Base-by-base conservation (phyloP, 2,329 filamentous ascomycete species). In the Mycosphaerelloides madeirae region DNA sequence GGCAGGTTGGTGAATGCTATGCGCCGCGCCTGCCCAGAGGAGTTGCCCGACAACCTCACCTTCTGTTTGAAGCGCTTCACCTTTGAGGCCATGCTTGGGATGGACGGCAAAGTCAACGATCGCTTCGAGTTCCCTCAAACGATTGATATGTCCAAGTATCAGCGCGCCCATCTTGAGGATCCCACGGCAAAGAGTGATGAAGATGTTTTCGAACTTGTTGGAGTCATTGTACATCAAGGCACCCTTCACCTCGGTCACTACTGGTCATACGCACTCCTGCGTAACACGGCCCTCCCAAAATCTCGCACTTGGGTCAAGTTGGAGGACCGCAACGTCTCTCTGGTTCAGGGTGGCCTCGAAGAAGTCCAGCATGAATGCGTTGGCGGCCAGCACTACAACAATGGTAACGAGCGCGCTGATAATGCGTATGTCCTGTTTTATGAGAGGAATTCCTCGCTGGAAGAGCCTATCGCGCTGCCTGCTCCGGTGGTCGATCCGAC, bases 361-460 rank as follows among this genome's bases (percentile, higher is more conserved):
- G 76, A 80, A 16, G 84, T 97, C 68, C 81, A 86, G 48, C 75
- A 77, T 42, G 79, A 83, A 32, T 93, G 90, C 56, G 95, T 89
- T 46, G 71, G 72, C 22, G 71, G 71, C 1, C 68, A 70, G 31
- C 36, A 35, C 5, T 49, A 38, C 56, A 79, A 83, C 57, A 91
- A 90, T 65, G 77, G 79, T 3, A 71, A 84, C 13, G 49, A 56
- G 16, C 58, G 54, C 20, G 46, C 48, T 3, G 60, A 65, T 72
- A 97, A 88, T 63, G 93, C 91, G 11, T 98, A 98, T 65, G 97
- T 98, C 87, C 76, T 98, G 7, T 97, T 98, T 65, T 98, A 98
- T 64, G 86, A 96, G 64, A 81, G 52, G 13, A 44, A 47, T 16
- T 19, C 11, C 12, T 41, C 25, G 14, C 31, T 52, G 9, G 47